Evolutionary conservation across 2,329 filamentous ascomycete genomes (phyloP), one percentile per base, ranked within the genome.

Genomic region (Xylaria sp.): DNA sequence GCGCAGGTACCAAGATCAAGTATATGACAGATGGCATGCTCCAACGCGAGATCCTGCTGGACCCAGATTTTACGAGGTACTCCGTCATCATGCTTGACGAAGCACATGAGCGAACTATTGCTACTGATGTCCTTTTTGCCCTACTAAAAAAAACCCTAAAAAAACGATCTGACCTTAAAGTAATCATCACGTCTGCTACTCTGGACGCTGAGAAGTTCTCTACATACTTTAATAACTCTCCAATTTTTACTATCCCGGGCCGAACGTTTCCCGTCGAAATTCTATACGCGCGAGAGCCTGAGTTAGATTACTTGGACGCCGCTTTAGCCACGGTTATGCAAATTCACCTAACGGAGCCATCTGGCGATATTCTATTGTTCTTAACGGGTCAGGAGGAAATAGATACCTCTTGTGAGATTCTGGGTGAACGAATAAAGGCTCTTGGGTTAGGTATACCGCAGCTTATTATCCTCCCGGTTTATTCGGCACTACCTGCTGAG

Each of bases 151-250:
- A 97, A 82, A 95, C 96, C 0, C 80, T 97, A 25, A 93, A 94
- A 79, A 85, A 91, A 71, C 86, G 96, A 53, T 89, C 92, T 0
- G 96, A 99, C 76, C 83, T 99, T 72, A 97, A 97, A 78, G 84
- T 99, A 53, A 97, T 99, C 75, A 93, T 97, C 68, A 99, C 96
- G 1, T 97, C 94, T 15, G 96, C 96, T 1, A 99, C 96, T 0
- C 86, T 99, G 6, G 95, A 98, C 77, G 96, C 96, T 6, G 96
- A 98, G 78, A 98, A 98, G 78, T 99, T 99, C 79, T 97, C 93
- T 0, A 88, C 91, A 58, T 99, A 97, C 79, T 99, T 98, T 78
- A 93, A 97, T 81, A 89, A 93, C 68, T 97, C 93, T 60, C 96
- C 96, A 0, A 97, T 98, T 75, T 96, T 98, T 76, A 95, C 93